A percentile compares a stretch with the other conserved stretches of the same genome.
Evolutionary conservation across 768 basidiomycete species (phyloP).

Genomic region (Phanerochaete carnosa): DNA sequence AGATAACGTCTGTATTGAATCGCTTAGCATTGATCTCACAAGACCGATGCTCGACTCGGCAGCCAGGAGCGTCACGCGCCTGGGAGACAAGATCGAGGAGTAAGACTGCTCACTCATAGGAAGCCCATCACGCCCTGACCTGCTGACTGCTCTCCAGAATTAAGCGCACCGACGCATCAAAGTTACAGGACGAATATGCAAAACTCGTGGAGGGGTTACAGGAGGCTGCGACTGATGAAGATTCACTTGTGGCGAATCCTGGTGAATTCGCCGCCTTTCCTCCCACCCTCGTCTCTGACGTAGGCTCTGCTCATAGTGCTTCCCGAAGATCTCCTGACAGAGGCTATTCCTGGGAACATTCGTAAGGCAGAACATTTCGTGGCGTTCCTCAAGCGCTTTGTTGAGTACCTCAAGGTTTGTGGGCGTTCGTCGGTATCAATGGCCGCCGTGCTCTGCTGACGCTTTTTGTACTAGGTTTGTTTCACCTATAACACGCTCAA

Average conservation of each 20-base stretch:
- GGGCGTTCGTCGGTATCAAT: background rate
- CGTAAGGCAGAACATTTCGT: slow-evolving; percentile 99
- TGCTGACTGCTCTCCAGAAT: slow-evolving; percentile 50
- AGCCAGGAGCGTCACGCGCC: slow-evolving; percentile 76
- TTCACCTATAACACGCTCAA: background rate
- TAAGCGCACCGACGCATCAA: slow-evolving; percentile 88
- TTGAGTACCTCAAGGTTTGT: slow-evolving; percentile 93
- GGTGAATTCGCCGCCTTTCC: slow-evolving; percentile 38
- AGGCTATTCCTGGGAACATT: slow-evolving; percentile 97
- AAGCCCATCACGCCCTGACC: background rate
- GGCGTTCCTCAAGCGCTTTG: slow-evolving; percentile 95
- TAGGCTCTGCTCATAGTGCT: slow-evolving; percentile 49
- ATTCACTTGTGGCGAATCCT: slow-evolving; percentile 87
- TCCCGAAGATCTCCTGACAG: slow-evolving; percentile 90
- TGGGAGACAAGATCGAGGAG: slow-evolving; percentile 95
- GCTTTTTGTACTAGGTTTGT: background rate
- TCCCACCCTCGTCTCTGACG: background rate
- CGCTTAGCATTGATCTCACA: slow-evolving; percentile 94
- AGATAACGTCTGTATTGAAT: slow-evolving; percentile 99
- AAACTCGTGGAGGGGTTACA: slow-evolving; percentile 93
- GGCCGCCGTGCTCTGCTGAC: background rate
- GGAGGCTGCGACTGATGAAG: slow-evolving; percentile 71
- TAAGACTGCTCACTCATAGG: slow-evolving; percentile 33
- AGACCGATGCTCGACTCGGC: slow-evolving; percentile 98
- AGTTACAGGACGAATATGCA: slow-evolving; percentile 95